Conservation (phyloP, 139 green algal genomes). For the Tetradesmus lagerheimii region DNA sequence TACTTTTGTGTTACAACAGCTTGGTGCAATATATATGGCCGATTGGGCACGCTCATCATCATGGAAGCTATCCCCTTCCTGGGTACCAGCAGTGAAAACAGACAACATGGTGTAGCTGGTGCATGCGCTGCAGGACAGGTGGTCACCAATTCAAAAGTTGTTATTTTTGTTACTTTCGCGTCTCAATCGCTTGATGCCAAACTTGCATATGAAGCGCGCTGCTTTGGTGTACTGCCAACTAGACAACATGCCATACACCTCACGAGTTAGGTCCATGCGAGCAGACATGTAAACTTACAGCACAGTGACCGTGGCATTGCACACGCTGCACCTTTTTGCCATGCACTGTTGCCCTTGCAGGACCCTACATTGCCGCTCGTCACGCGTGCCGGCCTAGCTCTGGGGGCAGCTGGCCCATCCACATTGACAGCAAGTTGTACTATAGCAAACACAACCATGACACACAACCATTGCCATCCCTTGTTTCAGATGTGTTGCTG, state of each 20-base stretch:
- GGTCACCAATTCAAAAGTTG: too few relatives aligned
- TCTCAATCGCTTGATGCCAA: too few relatives aligned
- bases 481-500: too few relatives aligned
- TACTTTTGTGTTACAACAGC: not conserved
- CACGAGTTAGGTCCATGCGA: too few relatives aligned
- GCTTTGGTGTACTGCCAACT: too few relatives aligned
- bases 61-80: constrained; percentile 95
- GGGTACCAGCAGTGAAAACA: constrained; percentile 87
- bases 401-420: constrained; percentile 82
- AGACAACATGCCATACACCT: too few relatives aligned
- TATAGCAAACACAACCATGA: not conserved
- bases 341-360: constrained; percentile 43
- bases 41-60: constrained; percentile 78
- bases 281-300: too few relatives aligned
- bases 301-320: too few relatives aligned
- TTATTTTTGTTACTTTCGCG: too few relatives aligned
- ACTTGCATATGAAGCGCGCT: too few relatives aligned
- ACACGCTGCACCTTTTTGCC: too few relatives aligned
- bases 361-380: constrained; percentile 60
- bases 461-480: not conserved
- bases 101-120: constrained; percentile 98
- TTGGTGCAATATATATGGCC: constrained; percentile 35
- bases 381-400: constrained; percentile 73
- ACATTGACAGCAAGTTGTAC: constrained; percentile 80
- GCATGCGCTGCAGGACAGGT: constrained; percentile 52